Base-by-base conservation (phyloP, 768 basidiomycete species). In the Tulasnella calospora region DNA sequence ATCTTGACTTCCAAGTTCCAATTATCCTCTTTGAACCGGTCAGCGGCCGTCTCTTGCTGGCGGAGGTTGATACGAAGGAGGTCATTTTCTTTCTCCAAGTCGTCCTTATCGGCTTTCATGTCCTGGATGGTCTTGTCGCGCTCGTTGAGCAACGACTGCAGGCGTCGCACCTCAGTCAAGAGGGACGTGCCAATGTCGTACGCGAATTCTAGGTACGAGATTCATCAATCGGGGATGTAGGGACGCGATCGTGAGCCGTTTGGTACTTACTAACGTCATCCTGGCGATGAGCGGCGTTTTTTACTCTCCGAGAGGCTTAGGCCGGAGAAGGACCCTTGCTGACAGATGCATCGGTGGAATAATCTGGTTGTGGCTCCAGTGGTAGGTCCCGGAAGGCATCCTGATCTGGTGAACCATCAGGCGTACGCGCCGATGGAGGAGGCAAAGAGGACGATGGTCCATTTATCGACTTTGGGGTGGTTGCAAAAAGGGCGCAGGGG, bases 11-110 rank as follows among this genome's bases (percentile, higher is more conserved):
- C 97, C 78, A 98, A 90, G 83, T 99, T 97, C 98, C 98, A 99
- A 84, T 98, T 99, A 85, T 96, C 95, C 85, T 99, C 97, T 85
- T 95, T 95, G 90, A 91, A 97, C 80, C 95, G 95, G 84, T 98
- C 97, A 92, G 82, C 38, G 72, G 77, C 75, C 72, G 91, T 89
- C 85, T 98, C 94, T 82, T 95, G 92, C 71, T 91, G 87, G 80
- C 90, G 87, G n/a, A 96, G 88, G 21, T 92, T 91, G 27, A 88
- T 88, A 51, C 90, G 87, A 74, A 96, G 88, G 67, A 86, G 88
- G 81, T 98, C 95, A 17, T 94, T 86, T 12, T 89, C 89, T 84
- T 90, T 90, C 80, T 94, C 94, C 79, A 96, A 87, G 82, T 94
- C 92, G 79, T 97, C 95, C 84, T 92, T 94, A 86, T 97, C 95